These are phyloP conservation scores for Colletotrichum endophyticum DNA, from an alignment of 2,329 filamentous ascomycete genomes.

Conservation along the genomic window DNA sequence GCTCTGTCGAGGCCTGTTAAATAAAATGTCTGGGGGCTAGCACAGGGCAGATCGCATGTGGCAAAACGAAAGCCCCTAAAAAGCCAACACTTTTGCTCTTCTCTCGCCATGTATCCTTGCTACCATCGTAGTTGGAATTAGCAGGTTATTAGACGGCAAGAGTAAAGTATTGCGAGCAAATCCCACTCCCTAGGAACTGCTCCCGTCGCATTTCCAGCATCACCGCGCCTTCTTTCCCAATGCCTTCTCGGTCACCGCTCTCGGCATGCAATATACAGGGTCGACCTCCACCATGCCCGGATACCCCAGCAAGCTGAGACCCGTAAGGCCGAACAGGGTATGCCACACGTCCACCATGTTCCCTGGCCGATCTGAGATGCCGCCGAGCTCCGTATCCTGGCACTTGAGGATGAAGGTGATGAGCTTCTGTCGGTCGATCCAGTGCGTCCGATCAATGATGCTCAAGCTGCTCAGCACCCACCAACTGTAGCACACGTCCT, in stretches of 20 bases:
- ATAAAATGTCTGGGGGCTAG: slow-evolving; percentile 25
- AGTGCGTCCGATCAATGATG: slow-evolving; percentile 87
- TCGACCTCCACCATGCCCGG: slow-evolving; percentile 81
- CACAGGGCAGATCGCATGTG: slow-evolving; percentile 29
- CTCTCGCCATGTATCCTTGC: slow-evolving; percentile 76
- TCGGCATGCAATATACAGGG: slow-evolving; percentile 86
- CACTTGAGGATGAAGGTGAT: slow-evolving; percentile 83
- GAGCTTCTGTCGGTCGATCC: slow-evolving; percentile 88
- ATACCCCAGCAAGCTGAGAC: slow-evolving; percentile 82
- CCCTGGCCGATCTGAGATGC: slow-evolving; percentile 87
- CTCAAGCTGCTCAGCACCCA: slow-evolving; percentile 94
- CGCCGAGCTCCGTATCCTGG: slow-evolving; percentile 84
- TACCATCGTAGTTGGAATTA: slow-evolving; percentile 53
- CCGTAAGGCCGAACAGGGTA: slow-evolving; percentile 87
- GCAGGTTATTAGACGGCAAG: slow-evolving; percentile 76
- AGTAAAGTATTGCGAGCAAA: slow-evolving; percentile 38
- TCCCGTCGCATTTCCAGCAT: neutral
- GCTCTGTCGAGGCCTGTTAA: slow-evolving; percentile 4
- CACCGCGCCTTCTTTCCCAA: slow-evolving; percentile 33
- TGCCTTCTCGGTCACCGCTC: slow-evolving; percentile 65
- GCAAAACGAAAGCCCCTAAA: slow-evolving; percentile 29
- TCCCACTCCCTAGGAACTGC: neutral
- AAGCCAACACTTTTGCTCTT: slow-evolving; percentile 46
- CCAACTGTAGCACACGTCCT: slow-evolving; percentile 99
- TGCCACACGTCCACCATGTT: slow-evolving; percentile 99